Base-by-base conservation (phyloP, 352 stramenopile genomes). In the Phytophthora palmivora region DNA sequence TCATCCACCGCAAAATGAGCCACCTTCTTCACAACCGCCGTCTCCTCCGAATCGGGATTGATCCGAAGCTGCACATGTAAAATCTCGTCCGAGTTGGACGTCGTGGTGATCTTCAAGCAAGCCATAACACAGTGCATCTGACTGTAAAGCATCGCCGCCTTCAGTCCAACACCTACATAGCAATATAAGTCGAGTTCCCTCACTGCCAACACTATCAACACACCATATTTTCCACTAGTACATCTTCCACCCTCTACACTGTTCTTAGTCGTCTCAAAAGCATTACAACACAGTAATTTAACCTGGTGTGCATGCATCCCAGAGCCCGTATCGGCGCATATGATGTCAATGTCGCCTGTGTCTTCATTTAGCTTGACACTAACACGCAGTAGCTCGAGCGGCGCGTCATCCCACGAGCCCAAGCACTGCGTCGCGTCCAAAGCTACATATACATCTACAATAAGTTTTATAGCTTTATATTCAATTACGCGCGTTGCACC, bases 241-340 rank as follows among this genome's bases (percentile, higher is more conserved):
- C 64, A 38, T 3, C 46, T 36, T 21, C 21, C 15, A 18, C 36
- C 52, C 7, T 36, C 18, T 12, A 4, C n/a, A 16, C 28, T 12
- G 11, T 32, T 22, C 36, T 87, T 94, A 5, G 78, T 93, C 5
- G 86, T 92, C 54, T 85, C 82, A 28, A 95, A 95, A 6, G 75
- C 74, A 1, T 74, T 78, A 47, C 82, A 87, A 45, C 86, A 95
- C 8, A 95, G 58, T 53, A 84, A 38, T 26, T 74, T 76, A 16
- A 95, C 70, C 42, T 90, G 62, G 18, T 93, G 84, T 14, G 80
- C 72, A 4, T 67, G 71, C 26, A 95, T 88, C 6, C 86, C 86
- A 2, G 76, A 82, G 36, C 86, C 86, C 4, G 82, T 93, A 54
- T 95, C 86, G 10, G 78, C 79, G 49, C 86, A 95, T n/a, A 91